Evolutionary conservation across 306 rosid species (phyloP), one percentile per base, ranked within the genome.

Genomic region (Quercus robur): DNA sequence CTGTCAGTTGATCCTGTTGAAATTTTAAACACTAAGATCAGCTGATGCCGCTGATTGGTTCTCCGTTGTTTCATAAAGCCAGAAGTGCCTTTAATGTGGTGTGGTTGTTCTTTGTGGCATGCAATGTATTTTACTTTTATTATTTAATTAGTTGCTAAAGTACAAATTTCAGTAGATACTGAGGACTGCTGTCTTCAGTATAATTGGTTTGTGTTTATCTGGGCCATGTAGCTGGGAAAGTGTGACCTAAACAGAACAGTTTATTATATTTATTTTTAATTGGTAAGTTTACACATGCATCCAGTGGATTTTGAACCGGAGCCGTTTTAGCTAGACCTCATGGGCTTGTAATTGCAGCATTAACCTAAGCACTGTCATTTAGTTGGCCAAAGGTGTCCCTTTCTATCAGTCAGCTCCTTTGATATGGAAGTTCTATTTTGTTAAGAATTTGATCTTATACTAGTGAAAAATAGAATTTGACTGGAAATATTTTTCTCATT

Each of bases 401-500:
- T 19, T 33, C 72, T 25, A 4, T 33, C 54, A 13, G 70, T 18
- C 72, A 35, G 41, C 52, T 18, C 25, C 21, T 15, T 67, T 33
- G 72, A 19, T 68, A 68, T 19, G 26, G 72, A 33, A 8, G 20
- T 68, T 68, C 23, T 33, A 18, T 68, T 68, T 35, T 68, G 25
- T 30, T 35, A 6, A 49, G 54, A 49, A 49, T 49, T 49, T 49
- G 54, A 49, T 13, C 15, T 63, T 55, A 71, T 73, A 21, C 58
- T 64, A 26, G 11, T 41, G 46, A 8, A 41, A 41, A 41, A 41
- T 2, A 49, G 17, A 49, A 49, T 49, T 49, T 49, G 15, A 49
- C 54, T 49, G 70, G 59, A 74, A 81, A 71, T 73, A 8, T 76
- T 52, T 64, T 54, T 38, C 35, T 78, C 74, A 63, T 66, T 30